phyloP scores from a whole-genome alignment of 768 basidiomycete species.

The Nidularia pulvinata region DNA sequence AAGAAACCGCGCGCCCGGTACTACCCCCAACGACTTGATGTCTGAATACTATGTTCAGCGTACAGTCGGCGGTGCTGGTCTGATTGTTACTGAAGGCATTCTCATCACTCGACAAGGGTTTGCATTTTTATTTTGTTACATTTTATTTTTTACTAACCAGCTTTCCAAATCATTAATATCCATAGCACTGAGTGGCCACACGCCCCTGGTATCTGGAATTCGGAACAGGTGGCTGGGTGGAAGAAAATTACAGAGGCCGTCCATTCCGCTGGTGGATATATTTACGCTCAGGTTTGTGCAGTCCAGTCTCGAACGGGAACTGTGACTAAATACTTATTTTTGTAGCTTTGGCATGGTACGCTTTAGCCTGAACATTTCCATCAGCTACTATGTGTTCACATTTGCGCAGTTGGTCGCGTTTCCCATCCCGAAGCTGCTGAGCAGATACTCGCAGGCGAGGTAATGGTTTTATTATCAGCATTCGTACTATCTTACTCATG shows the following conservation, averaged over 20 bases:
- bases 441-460: slow-evolving; percentile 30
- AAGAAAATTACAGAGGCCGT: slow-evolving; percentile 45
- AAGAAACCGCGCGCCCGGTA: slow-evolving; percentile 32
- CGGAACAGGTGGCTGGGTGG: slow-evolving; percentile 42
- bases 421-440: slow-evolving; percentile 35
- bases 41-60: slow-evolving; percentile 40
- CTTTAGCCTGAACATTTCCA: not conserved
- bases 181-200: slow-evolving; percentile 39
- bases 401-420: slow-evolving; percentile 26
- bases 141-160: not conserved
- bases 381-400: not conserved
- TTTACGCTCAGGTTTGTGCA: slow-evolving; percentile 39
- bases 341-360: slow-evolving; percentile 34
- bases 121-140: slow-evolving; percentile 1
- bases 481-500: not conserved
- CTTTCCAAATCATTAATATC: not conserved
- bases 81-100: slow-evolving; percentile 37
- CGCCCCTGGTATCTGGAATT: slow-evolving; percentile 46
- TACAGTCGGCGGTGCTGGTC: slow-evolving; percentile 28
- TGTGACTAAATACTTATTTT: not conserved
- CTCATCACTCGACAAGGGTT: slow-evolving; percentile 42
- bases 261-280: slow-evolving; percentile 39
- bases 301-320: not conserved
- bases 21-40: slow-evolving; percentile 35
- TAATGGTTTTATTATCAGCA: slow-evolving; percentile 8